Base-by-base conservation (phyloP, 345 rosid species). In the Viola odorata region DNA sequence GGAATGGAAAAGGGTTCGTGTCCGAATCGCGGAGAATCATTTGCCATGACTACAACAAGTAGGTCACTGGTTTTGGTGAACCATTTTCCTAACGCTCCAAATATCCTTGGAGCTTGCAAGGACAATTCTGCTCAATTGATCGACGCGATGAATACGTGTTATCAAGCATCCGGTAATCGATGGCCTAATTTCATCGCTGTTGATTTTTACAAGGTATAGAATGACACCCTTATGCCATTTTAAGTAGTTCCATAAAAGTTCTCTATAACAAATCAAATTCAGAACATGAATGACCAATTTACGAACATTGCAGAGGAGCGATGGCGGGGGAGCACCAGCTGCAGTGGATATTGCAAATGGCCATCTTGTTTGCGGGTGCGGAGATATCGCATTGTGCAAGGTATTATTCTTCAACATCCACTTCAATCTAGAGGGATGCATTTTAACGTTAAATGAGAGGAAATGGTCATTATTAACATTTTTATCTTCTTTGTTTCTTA, bases 111-210 rank as follows among this genome's bases (percentile, higher is more conserved):
- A 62, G 69, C 76, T 50, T 72, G 65, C 56, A 66, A 66, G 48
- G 61, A 67, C 13, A 72, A 62, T 58, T 72, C 76, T 52, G 72
- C 69, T 53, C 72, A 68, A 3, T 50, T 72, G 52, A 52, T 72
- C 56, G 59, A 50, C 10, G 67, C 58, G 76, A 7, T 58, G 37
- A 57, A 53, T 40, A 73, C 65, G 13, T 67, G 76, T 12, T 37
- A 67, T 53, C 40, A 37, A 7, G 72, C 72, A 62, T 68, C 72
- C 0, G 68, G 72, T 4, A 67, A 62, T 11, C 59, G 76, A 7
- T 67, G 76, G 76, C 61, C 72, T 45, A 67, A 72, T 58, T 72
- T 72, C 76, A 62, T 72, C 36, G 68, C 76, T 9, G 72, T 72
- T 51, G 76, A 67, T 51, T 67, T 62, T 44, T 72, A 67, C 53